phyloP scores from a whole-genome alignment of 768 basidiomycete genomes.

The Suillus occidentalis region DNA sequence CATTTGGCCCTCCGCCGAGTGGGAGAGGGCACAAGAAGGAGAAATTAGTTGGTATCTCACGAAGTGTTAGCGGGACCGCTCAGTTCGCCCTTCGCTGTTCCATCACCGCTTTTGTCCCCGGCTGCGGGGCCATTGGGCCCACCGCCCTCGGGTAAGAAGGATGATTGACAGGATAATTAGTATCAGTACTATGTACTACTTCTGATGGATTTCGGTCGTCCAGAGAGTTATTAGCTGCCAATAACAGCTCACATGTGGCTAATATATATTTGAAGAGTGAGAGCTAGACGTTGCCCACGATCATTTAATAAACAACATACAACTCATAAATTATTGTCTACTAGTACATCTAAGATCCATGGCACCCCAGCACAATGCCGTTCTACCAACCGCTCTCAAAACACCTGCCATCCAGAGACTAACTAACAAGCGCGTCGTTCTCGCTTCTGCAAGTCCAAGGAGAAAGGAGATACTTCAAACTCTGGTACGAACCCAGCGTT shows the following conservation, averaged over 20 bases:
- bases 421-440: slow-evolving; percentile 70
- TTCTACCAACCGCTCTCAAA: slow-evolving; percentile 65
- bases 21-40: slow-evolving; percentile 17
- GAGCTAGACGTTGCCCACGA: not conserved
- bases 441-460: slow-evolving; percentile 87
- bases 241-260: not conserved
- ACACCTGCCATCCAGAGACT: slow-evolving; percentile 67
- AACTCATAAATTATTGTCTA: not conserved
- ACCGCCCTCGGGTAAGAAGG: slow-evolving; percentile 24
- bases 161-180: slow-evolving; percentile 22
- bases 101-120: slow-evolving; percentile 27
- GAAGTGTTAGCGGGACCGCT: slow-evolving; percentile 18
- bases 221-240: not conserved
- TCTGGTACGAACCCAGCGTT: slow-evolving; percentile 53
- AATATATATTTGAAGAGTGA: not conserved
- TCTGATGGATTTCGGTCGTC: not conserved
- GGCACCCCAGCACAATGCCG: slow-evolving; percentile 43
- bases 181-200: not conserved
- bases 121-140: slow-evolving; percentile 19
- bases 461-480: slow-evolving; percentile 79
- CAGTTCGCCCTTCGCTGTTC: slow-evolving; percentile 14
- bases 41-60: slow-evolving; percentile 5
- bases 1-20: slow-evolving; percentile 21
- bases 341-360: slow-evolving; percentile 11
- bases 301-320: not conserved